These are phyloP conservation scores for Trichophyton simii DNA, from an alignment of 2,329 filamentous ascomycete genomes.

Conservation along the genomic window DNA sequence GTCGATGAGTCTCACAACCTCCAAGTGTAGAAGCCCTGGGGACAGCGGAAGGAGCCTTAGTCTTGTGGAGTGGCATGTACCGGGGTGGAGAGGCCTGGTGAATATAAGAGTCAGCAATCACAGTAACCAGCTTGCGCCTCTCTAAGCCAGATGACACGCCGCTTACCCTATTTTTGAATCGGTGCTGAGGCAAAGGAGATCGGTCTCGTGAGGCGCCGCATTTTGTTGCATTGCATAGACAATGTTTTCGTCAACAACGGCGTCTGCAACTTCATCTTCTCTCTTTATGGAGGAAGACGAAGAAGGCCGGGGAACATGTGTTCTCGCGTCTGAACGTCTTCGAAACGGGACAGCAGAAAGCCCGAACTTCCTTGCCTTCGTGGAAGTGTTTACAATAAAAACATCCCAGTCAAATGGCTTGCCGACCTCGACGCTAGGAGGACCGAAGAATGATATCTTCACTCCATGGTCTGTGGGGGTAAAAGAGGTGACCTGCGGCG, in stretches of 20 bases:
- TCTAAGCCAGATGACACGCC: too few species aligned
- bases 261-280: conserved; percentile 34
- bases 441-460: conserved; percentile 45
- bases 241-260: conserved; percentile 45
- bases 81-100: conserved; percentile 40
- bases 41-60: conserved; percentile 43
- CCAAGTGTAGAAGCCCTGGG: conserved; percentile 40
- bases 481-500: conserved; percentile 12
- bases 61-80: conserved; percentile 45
- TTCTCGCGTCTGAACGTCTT: conserved; percentile 29
- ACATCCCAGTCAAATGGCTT: conserved; percentile 44
- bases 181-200: conserved; percentile 45
- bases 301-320: conserved; percentile 34
- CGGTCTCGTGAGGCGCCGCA: conserved; percentile 36
- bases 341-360: conserved; percentile 41
- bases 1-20: conserved; percentile 44
- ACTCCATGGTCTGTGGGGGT: conserved; percentile 35
- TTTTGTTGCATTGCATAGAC: conserved; percentile 44
- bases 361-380: conserved; percentile 41
- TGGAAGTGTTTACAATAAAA: conserved; percentile 48
- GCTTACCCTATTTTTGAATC: conserved; percentile 47
- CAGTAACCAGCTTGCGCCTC: too few species aligned
- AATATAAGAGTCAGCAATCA: not conserved
- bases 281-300: conserved; percentile 31
- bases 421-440: conserved; percentile 38